Evolutionary conservation across 1,284 basidiomycete species (phyloP), one percentile per base, ranked within the genome.

Genomic region (Golubevia sp.): DNA sequence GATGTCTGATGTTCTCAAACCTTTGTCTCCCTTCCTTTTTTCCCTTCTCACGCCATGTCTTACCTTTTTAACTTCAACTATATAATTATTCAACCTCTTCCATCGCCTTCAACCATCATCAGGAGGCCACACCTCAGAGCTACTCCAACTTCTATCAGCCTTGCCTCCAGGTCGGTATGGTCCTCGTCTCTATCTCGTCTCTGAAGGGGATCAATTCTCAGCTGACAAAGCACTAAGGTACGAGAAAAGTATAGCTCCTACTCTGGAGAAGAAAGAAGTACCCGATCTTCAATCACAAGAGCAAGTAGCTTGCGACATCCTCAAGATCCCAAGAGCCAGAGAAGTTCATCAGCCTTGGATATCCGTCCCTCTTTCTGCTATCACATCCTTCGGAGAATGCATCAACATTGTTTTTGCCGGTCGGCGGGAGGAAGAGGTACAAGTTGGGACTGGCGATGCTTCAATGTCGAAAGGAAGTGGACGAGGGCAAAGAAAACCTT

Each of bases 71-170:
- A n/a, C n/a, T n/a, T n/a, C n/a, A n/a, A n/a, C n/a, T n/a, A n/a
- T n/a, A n/a, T n/a, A n/a, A n/a, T n/a, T n/a, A n/a, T n/a, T n/a
- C n/a, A n/a, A n/a, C n/a, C n/a, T n/a, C n/a, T n/a, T n/a, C n/a
- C n/a, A n/a, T n/a, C n/a, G n/a, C n/a, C n/a, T n/a, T n/a, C n/a
- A n/a, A n/a, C n/a, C n/a, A 51, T 30, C 21, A 2, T 25, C 72
- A 95, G 96, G 97, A 27, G 97, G 97, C 0, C 97, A 99, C 85
- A 97, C 95, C 4, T 90, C 89, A 67, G 97, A 99, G 86, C 91
- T 92, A 65, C 84, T 96, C 58, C 86, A 88, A 26, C 87, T 99
- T 20, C 72, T 92, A n/a, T 90, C 90, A 1, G 86, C 90, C 3
- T 85, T 99, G 49, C 90, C 96, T 77, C 90, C 91, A 62, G 76